Base-by-base conservation (phyloP, 306 rosid genomes). In the Glycine latifolia region DNA sequence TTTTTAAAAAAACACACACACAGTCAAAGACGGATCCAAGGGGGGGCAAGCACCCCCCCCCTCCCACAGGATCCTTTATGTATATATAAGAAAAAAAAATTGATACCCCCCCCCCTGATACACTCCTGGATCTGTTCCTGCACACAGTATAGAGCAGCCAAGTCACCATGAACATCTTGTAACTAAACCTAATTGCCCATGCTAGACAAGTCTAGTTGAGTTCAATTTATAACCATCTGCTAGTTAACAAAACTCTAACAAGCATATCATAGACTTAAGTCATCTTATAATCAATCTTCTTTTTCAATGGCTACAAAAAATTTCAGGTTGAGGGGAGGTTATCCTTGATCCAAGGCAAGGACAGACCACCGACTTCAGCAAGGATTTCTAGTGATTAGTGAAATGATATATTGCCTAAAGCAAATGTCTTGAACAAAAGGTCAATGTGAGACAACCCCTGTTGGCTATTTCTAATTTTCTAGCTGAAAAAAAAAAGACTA, bases 201-300 rank as follows among this genome's bases (percentile, higher is more conserved):
- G 68, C 37, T 49, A 79, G 59, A 76, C 35, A 72, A 53, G 16
- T 71, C 35, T 49, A 44, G 67, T 35, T 59, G 44, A 78, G 63
- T 60, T 78, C 60, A 66, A 79, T 14, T 62, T 61, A 71, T n/a
- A 26, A n/a, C 8, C 56, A 60, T 50, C 15, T 20, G 44, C 43
- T 66, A 73, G 79, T 49, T 48, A 52, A 76, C 73, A 61, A 13
- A 31, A 15, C 43, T 53, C 58, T 14, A 39, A 74, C 60, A 11
- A 72, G 20, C 41, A 77, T 59, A 33, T 44, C 5, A 20, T 48
- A 39, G n/a, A 48, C 53, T 33, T 44, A 7, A 3, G 74, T 60
- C 12, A 59, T 71, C 12, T 26, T 80, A 69, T 58, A 26, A 31
- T 56, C 47, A 48, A 59, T 59, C 26, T 60, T 55, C 8, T 47